Percentiles rank a stretch among this genome's conserved stretches.
Conservation (phyloP, 2,329 filamentous ascomycete species). For the Phyllosticta ampelicida region DNA sequence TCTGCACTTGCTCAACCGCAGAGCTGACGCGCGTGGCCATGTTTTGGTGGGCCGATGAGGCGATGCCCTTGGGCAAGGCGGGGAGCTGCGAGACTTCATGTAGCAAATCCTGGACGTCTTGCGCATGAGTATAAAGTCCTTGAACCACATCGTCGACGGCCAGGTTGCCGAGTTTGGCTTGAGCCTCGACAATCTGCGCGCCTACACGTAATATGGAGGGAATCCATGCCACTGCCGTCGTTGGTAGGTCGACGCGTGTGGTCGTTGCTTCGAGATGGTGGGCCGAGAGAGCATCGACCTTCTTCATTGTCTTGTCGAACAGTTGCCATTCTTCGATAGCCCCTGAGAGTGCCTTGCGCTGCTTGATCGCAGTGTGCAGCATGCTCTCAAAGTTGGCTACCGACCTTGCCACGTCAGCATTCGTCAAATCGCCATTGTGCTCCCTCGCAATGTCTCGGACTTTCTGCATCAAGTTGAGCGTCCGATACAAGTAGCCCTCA, state of each 20-base stretch:
- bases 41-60: not conserved
- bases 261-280: not conserved
- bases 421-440: conserved; percentile 76
- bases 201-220: conserved; percentile 55
- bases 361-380: conserved; percentile 52
- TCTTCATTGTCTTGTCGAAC: conserved; percentile 29
- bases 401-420: conserved; percentile 67
- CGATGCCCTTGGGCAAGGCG: conserved; percentile 3
- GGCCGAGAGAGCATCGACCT: conserved; percentile 23
- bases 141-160: conserved; percentile 6
- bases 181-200: conserved; percentile 51
- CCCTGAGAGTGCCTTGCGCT: conserved; percentile 43
- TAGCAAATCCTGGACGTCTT: not conserved
- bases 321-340: conserved; percentile 28
- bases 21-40: not conserved
- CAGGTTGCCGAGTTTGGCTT: conserved; percentile 51
- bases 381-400: conserved; percentile 81
- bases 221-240: conserved; percentile 46
- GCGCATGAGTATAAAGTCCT: not conserved
- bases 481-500: conserved; percentile 68
- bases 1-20: not conserved
- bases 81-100: not conserved
- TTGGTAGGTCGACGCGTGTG: conserved; percentile 1
- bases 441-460: conserved; percentile 57
- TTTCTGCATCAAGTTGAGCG: conserved; percentile 61